phyloP scores from a whole-genome alignment of 179 eudicot genomes.

The Amaranthus tricolor region DNA sequence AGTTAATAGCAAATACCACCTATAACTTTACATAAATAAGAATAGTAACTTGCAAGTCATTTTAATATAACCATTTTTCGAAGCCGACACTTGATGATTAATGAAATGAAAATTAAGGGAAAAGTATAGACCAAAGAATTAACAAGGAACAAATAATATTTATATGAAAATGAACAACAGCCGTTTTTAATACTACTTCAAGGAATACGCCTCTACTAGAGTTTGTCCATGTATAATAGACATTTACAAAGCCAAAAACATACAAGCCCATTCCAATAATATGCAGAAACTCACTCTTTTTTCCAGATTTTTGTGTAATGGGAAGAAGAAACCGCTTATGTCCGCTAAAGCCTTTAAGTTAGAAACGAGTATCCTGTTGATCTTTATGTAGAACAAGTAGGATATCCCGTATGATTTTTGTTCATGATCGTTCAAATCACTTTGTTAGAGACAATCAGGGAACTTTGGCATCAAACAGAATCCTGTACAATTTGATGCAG shows the following conservation, averaged over 20 bases:
- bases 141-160: not conserved
- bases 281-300: constrained; percentile 15
- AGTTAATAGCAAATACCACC: too few relatives aligned
- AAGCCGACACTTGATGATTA: not conserved
- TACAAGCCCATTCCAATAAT: constrained; percentile 19
- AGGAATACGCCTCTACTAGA: constrained; percentile 13
- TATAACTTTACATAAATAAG: too few relatives aligned
- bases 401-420: constrained; percentile 11
- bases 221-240: constrained; percentile 11
- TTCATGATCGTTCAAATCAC: constrained; percentile 20
- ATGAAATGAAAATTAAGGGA: not conserved
- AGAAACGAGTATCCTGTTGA: not conserved
- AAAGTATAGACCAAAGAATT: not conserved
- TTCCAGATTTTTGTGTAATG: not conserved
- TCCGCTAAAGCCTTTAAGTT: constrained; percentile 11
- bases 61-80: too few relatives aligned
- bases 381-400: too few relatives aligned
- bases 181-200: constrained; percentile 16
- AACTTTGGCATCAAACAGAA: constrained; percentile 20
- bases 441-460: constrained; percentile 26
- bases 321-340: constrained; percentile 9
- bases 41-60: too few relatives aligned
- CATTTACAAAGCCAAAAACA: constrained; percentile 27
- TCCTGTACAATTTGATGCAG: constrained; percentile 25
- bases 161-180: constrained; percentile 4